Evolutionary conservation across 371 early-diverging fungal genomes (phyloP).

Genomic region (Mortierella polycephala): DNA sequence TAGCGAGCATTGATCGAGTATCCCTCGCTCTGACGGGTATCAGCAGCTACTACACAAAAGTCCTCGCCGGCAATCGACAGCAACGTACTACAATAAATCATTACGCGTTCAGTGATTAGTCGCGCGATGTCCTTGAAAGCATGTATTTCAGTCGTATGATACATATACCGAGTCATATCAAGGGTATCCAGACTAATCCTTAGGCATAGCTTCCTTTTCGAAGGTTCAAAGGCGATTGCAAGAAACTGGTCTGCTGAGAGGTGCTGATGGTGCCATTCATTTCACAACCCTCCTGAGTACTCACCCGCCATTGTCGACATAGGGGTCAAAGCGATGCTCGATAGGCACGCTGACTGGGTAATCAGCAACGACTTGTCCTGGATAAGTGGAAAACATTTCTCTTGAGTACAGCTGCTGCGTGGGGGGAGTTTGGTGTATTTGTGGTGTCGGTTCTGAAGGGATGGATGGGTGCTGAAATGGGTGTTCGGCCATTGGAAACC

Average conservation of each 20-base stretch:
- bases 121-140: neutral
- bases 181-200: too few species aligned
- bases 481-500: too few species aligned
- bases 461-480: neutral
- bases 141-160: neutral
- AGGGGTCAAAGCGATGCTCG: conserved; percentile 80
- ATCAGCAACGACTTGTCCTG: conserved; percentile 50
- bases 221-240: neutral
- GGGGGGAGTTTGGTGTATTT: neutral
- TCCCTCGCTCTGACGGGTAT: conserved; percentile 97
- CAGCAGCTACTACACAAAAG: conserved; percentile 95
- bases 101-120: neutral
- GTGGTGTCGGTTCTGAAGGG: neutral
- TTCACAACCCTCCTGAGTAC: conserved; percentile 11
- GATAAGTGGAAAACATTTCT: conserved; percentile 43
- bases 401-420: too few species aligned
- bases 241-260: neutral
- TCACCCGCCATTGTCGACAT: conserved; percentile 84
- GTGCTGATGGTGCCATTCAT: too few species aligned
- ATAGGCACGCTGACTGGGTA: conserved; percentile 59
- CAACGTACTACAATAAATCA: conserved; percentile 67
- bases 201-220: too few species aligned
- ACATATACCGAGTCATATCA: neutral
- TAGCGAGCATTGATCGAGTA: conserved; percentile 97
- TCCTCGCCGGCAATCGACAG: conserved; percentile 96